Evolutionary conservation across 2,329 filamentous ascomycete genomes (phyloP), one percentile per base, ranked within the genome.

Genomic region (Hypoxylon sp.): DNA sequence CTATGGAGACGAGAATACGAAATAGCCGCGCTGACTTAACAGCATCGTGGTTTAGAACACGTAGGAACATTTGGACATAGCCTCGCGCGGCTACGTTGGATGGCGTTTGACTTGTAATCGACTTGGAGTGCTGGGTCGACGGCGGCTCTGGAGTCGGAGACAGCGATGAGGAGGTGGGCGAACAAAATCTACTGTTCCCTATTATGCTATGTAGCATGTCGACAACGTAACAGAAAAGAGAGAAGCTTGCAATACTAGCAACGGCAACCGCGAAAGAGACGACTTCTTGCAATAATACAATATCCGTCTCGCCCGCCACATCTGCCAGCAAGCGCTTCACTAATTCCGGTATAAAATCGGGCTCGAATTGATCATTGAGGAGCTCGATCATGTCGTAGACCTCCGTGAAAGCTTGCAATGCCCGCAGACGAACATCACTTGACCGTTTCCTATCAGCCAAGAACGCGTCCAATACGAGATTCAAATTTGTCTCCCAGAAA

Each of bases 61-160:
- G 85, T 69, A 94, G 86, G 76, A 97, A 97, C 53, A 96, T 89
- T 66, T 86, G 87, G 42, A 93, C 88, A 61, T 93, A 88, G 2
- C 90, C 91, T 60, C 84, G 87, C 0, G 89, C 85, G 46, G 92
- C 89, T 42, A 94, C 87, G 69, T 93, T 92, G 2, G 89, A 88
- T 1, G 87, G 84, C 22, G 89, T 90, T 70, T 84, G 80, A 48
- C 70, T 72, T n/a, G 61, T 61, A 33, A 66, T 62, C 12, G 70
- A 63, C n/a, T 69, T 72, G 3, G 65, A 71, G 7, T 78, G 75
- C 6, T 77, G 74, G 0, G 73, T 40, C n/a, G 65, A 53, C 18
- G 71, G 42, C 3, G 71, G 40, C 65, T 72, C 50, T 60, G 76
- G 45, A 67, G 62, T 60, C 11, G 67, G 71, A 8, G 71, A 71